A percentile compares a stretch with the other conserved stretches of the same genome.
These are phyloP conservation scores for Myotisia sp. DNA, from an alignment of 2,329 filamentous ascomycete species.

Conservation along the genomic window DNA sequence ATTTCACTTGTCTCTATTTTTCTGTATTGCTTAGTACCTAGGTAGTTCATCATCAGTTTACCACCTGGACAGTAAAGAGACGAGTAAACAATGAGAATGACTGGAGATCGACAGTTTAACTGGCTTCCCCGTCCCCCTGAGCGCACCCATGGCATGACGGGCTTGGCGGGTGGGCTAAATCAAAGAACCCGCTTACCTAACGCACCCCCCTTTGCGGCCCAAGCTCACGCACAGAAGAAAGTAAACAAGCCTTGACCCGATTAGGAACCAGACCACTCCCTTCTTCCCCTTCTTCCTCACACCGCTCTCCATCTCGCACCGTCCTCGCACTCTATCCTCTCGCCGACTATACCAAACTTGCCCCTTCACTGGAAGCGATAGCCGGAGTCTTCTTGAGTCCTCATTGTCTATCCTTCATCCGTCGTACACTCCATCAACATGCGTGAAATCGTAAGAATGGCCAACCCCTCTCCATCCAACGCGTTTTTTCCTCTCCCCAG, in stretches of 20 bases:
- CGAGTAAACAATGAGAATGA: no score
- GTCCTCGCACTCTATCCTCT: constrained; percentile 11
- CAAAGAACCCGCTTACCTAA: no score
- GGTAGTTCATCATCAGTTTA: no score
- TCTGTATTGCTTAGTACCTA: no score
- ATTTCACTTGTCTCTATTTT: neutral
- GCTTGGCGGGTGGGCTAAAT: no score
- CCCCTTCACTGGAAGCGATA: no score
- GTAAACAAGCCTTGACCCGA: constrained; percentile 5
- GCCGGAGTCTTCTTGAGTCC: constrained; percentile 1
- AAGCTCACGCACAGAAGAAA: constrained; percentile 6
- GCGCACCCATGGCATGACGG: no score
- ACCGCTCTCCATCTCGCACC: constrained; percentile 12
- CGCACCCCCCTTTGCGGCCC: no score
- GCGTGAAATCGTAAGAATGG: constrained; percentile 56
- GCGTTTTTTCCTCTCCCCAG: constrained; percentile 20
- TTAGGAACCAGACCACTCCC: constrained; percentile 2
- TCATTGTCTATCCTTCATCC: constrained; percentile 7
- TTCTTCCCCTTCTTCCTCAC: constrained; percentile 10
- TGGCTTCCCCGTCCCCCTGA: no score
- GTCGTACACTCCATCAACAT: constrained; percentile 36
- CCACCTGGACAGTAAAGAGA: no score
- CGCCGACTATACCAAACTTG: constrained; percentile 4
- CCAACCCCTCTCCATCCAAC: constrained; percentile 20
- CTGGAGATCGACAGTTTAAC: no score